Evolutionary conservation across 2,329 filamentous ascomycete species (phyloP).

Genomic region (Botrytis medusae): DNA sequence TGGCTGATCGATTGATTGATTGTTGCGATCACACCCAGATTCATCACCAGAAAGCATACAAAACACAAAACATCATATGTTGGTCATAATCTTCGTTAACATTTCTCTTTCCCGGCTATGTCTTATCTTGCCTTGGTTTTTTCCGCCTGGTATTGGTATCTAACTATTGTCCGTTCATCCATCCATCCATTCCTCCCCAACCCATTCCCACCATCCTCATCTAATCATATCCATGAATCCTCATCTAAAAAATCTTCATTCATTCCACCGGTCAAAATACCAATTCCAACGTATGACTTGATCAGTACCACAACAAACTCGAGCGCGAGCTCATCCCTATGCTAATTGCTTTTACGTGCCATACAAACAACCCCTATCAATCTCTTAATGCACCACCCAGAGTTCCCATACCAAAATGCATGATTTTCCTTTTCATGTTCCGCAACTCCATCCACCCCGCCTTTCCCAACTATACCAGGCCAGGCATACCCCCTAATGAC

Average conservation of each 20-base stretch:
- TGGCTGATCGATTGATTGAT: too few relatives aligned
- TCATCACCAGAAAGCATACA: neutral
- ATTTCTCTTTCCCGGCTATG: neutral
- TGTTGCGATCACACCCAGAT: neutral
- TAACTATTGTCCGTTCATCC: slow-evolving; percentile 2
- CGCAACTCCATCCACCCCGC: slow-evolving; percentile 7
- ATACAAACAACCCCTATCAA: neutral
- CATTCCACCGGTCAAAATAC: neutral
- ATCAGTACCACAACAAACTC: neutral
- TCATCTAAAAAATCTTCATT: slow-evolving; percentile 6
- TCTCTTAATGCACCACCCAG: neutral
- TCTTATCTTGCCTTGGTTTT: slow-evolving; percentile 3
- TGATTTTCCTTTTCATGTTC: neutral
- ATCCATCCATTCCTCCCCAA: neutral
- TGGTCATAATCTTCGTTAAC: slow-evolving; percentile 22
- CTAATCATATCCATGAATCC: slow-evolving; percentile 12
- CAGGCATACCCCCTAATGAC: neutral
- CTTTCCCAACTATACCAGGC: slow-evolving; percentile 5
- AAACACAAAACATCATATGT: neutral
- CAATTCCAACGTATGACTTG: slow-evolving; percentile 15
- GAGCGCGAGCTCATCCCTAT: slow-evolving; percentile 18
- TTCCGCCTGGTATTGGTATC: slow-evolving; percentile 16
- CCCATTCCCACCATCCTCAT: slow-evolving; percentile 13
- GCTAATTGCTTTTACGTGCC: slow-evolving; percentile 16
- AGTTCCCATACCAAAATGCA: slow-evolving; percentile 10